Base-by-base conservation (phyloP, 305 asterid species). In the Nicotiana rustica region DNA sequence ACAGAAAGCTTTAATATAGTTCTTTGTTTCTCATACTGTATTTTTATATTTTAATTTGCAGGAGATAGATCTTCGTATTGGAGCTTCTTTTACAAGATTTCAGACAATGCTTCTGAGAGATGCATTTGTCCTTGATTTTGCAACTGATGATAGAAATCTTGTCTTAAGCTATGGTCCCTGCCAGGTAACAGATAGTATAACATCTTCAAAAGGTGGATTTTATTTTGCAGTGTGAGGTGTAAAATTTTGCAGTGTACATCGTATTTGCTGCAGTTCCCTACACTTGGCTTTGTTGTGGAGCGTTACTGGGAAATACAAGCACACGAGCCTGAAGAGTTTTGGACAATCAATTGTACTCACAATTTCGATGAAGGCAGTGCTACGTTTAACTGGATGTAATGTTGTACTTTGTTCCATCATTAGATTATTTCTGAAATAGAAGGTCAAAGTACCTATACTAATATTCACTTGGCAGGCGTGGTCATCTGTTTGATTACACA, bases 61-160 rank as follows among this genome's bases (percentile, higher is more conserved):
- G 99, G 99, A 96, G 92, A 93, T 96, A 86, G 99, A 96, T 90
- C 98, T 96, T 79, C 92, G 99, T 18, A 96, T 96, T 2, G 98
- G 99, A 66, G 99, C 99, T 84, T 93, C 99, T 85, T 96, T 96
- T 91, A 95, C 99, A 75, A 93, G 99, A 84, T 96, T 96, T 85
- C 99, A 96, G 87, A 96, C 99, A 21, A 91, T 96, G 95, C 91
- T 96, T 83, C 85, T 96, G 90, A 93, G 85, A 89, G 93, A 93
- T 90, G 97, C 98, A 83, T 96, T 94, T 89, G 85, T 92, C 82
- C 88, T 96, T 64, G 97, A 96, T 88, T 81, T 91, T 82, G 83
- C 88, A 80, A 67, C 94, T 13, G 97, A 91, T 65, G 97, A 92
- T 81, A 89, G 87, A 84, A 96, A 91, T 86, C 73, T 96, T 85